Percentiles rank a stretch among this genome's conserved stretches.
phyloP scores from a whole-genome alignment of 768 basidiomycete species.

The Russula brevipes region DNA sequence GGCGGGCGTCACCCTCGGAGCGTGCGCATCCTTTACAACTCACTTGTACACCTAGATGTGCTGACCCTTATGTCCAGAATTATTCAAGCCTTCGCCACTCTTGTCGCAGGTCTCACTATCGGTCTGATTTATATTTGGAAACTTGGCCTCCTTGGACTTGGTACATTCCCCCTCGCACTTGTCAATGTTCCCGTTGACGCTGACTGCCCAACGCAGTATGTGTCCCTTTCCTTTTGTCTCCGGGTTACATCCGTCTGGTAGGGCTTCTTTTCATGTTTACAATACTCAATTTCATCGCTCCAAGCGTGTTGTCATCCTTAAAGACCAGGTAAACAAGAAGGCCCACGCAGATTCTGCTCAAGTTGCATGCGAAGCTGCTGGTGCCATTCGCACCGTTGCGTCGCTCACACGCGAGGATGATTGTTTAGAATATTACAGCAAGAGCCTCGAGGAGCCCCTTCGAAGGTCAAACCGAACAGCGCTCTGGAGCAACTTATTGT shows the following conservation, averaged over 20 bases:
- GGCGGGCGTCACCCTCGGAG: constrained; percentile 78
- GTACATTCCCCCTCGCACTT: constrained; percentile 32
- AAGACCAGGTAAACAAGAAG: constrained; percentile 74
- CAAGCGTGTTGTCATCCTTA: constrained; percentile 77
- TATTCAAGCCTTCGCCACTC: constrained; percentile 63
- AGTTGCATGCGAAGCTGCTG: constrained; percentile 85
- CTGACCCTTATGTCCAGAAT: constrained; percentile 41
- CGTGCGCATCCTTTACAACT: constrained; percentile 37
- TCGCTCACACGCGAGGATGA: constrained; percentile 81
- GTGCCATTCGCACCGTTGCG: constrained; percentile 84
- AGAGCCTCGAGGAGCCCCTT: constrained; percentile 70
- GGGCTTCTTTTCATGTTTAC: constrained; percentile 24
- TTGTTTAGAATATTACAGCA: constrained; percentile 56
- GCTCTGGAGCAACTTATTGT: constrained; percentile 59
- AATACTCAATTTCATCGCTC: neutral
- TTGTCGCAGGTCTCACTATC: constrained; percentile 62
- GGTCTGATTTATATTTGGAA: constrained; percentile 73
- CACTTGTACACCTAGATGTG: neutral
- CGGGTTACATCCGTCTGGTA: constrained; percentile 79
- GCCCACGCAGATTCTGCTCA: constrained; percentile 78
- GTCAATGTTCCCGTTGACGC: neutral
- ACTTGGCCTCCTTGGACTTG: constrained; percentile 75
- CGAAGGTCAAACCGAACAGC: constrained; percentile 54
- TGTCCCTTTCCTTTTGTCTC: constrained; percentile 58
- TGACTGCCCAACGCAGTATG: constrained; percentile 41